Percentiles rank a stretch among this genome's conserved stretches.
Conservation (phyloP, 2,329 filamentous ascomycete genomes). For the Neofusicoccum sp. region DNA sequence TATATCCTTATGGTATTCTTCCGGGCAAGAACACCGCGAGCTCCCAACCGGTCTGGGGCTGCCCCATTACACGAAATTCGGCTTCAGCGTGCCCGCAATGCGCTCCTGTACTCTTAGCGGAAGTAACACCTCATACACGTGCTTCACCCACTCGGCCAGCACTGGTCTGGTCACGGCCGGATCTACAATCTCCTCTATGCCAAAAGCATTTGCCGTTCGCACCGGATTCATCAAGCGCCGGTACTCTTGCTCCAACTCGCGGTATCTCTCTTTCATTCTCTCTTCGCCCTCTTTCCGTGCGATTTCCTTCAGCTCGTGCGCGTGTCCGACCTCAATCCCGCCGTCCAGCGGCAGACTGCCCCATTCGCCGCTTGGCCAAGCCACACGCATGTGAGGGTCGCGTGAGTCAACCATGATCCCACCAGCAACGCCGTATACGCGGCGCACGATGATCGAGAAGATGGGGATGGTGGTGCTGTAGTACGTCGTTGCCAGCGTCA, state of each 20-base stretch:
- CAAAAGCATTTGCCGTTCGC: conserved; percentile 65
- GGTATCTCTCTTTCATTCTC: conserved; percentile 53
- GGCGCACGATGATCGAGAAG: conserved; percentile 64
- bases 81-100: conserved; percentile 39
- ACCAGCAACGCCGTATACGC: conserved; percentile 65
- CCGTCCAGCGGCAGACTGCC: conserved; percentile 64
- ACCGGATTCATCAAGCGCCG: conserved; percentile 65
- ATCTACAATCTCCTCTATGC: conserved; percentile 67
- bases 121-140: conserved; percentile 59
- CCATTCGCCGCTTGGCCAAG: conserved; percentile 67
- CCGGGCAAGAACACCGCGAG: too few species aligned
- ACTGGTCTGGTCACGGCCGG: conserved; percentile 61
- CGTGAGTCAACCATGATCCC: conserved; percentile 66
- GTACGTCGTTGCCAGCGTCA: conserved; percentile 63
- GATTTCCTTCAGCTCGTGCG: conserved; percentile 59
- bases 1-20: too few species aligned
- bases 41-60: too few species aligned
- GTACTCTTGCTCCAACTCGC: conserved; percentile 63
- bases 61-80: conserved; percentile 32
- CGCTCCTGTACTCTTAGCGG: conserved; percentile 52
- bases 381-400: conserved; percentile 62
- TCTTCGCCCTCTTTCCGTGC: conserved; percentile 55
- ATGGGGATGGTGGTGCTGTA: conserved; percentile 65
- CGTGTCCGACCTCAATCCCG: conserved; percentile 66
- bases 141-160: conserved; percentile 57